Base-by-base conservation (phyloP, 805 yeast species). In the Ogataea dorogensis region DNA sequence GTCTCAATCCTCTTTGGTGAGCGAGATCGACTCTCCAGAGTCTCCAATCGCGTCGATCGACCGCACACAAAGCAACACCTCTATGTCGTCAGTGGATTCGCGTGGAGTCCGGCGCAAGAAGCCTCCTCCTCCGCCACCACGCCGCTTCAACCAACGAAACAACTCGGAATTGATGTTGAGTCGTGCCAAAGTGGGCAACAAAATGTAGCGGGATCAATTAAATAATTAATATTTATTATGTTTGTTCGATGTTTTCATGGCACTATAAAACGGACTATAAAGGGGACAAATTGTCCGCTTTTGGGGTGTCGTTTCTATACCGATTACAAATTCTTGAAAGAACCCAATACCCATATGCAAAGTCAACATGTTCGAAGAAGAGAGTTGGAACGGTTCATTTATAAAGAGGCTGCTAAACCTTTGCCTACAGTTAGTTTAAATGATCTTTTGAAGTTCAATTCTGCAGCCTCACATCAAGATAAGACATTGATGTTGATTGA, bases 361-460 rank as follows among this genome's bases (percentile, higher is more conserved):
- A 25, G 19, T 1, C 43, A 45, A 16, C 57, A 53, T 24, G n/a
- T 35, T 7, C 17, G 44, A 9, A 38, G 57, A 16, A 21, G 44
- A 1, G 35, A 50, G 5, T 58, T 81, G 17, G 85, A 79, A 43
- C 62, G 73, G 24, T 66, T 80, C 36, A 77, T 82, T 25, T 69
- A 75, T 32, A 73, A 73, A 42, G 77, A 76, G 48, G 72, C 86
- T 1, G 55, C 59, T 13, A 67, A 67, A 38, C 70, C 73, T 5
- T 57, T 80, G 22, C 77, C 82, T 10, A 69, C 72, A 28, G 61
- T 80, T 22, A 68, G 79, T 3, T 62, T 77, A 42, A 68, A 69
- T 36, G 71, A 71, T 12, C 53, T 82, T 26, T 69, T 75, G 7
- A 58, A 64, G 28, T 69, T 77, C 37, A 59, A 67, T 17, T 59